Conservation (phyloP, 306 rosid species). For the Phaseolus lunatus region DNA sequence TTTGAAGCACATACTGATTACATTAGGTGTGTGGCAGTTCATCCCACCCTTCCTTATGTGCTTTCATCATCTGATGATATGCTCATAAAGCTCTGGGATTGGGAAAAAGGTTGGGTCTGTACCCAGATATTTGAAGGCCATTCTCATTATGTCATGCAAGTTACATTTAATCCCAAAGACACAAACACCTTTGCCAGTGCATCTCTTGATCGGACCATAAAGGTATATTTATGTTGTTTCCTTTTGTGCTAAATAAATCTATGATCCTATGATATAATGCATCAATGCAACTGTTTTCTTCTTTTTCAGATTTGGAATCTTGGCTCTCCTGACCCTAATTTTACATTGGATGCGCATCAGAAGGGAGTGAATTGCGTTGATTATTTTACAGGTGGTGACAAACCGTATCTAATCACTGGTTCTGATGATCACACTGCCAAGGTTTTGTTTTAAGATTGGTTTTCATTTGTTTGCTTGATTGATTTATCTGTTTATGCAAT, state of each 20-base stretch:
- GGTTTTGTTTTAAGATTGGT: constrained; percentile 54
- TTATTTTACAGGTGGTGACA: constrained; percentile 99
- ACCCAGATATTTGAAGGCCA: constrained; percentile 99
- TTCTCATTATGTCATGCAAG: constrained; percentile 99
- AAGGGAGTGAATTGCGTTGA: constrained; percentile 99
- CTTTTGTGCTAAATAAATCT: constrained; percentile 1
- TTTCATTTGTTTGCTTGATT: constrained; percentile 3
- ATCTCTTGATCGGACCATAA: constrained; percentile 98
- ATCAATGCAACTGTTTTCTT: constrained; percentile 35
- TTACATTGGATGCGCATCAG: constrained; percentile 98
- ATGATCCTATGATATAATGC: constrained; percentile 45
- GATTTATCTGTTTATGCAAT: background rate
- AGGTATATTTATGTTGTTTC: constrained; percentile 61
- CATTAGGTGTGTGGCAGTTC: constrained; percentile 97
- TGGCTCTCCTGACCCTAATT: constrained; percentile 98
- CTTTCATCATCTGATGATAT: constrained; percentile 98
- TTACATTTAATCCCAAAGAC: constrained; percentile 97
- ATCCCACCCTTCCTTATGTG: constrained; percentile 97
- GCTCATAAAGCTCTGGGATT: constrained; percentile 99
- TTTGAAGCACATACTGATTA: constrained; percentile 99
- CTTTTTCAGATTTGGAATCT: constrained; percentile 94
- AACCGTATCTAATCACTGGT: constrained; percentile 95
- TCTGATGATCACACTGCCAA: constrained; percentile 99
- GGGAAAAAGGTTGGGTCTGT: constrained; percentile 98
- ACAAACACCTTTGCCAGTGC: constrained; percentile 99